Percentiles rank a stretch among this genome's conserved stretches.
Conservation (phyloP, 805 yeast species). For the Nakazawaea ambrosiae region DNA sequence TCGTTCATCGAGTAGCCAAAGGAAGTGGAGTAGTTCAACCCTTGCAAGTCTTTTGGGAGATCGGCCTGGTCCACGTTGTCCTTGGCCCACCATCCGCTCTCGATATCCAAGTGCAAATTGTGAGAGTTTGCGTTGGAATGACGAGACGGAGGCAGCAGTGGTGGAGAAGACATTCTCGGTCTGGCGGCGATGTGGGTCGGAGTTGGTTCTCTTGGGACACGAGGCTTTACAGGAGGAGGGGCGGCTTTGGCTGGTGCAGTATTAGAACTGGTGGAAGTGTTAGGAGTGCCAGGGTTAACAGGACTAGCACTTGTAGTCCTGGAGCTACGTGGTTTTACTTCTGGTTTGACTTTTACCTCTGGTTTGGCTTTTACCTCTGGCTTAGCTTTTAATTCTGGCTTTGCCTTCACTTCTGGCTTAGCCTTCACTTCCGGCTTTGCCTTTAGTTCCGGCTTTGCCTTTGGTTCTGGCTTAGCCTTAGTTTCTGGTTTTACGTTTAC, state of each 20-base stretch:
- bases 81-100: slow-evolving; percentile 39
- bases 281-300: too few species aligned
- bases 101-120: slow-evolving; percentile 30
- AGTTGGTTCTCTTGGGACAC: not conserved
- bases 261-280: too few species aligned
- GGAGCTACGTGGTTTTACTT: too few species aligned
- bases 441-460: not conserved
- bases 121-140: not conserved
- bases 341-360: slow-evolving; percentile 1
- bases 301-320: too few species aligned
- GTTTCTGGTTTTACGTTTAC: not conserved
- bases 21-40: slow-evolving; percentile 26
- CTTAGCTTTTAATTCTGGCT: not conserved
- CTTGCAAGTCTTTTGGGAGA: slow-evolving; percentile 33
- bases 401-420: not conserved
- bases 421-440: not conserved
- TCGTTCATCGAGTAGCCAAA: slow-evolving; percentile 22
- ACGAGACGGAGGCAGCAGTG: not conserved
- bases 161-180: not conserved
- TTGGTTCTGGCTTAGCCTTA: not conserved
- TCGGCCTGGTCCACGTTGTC: slow-evolving; percentile 16
- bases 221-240: not conserved
- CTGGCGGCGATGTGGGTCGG: not conserved
- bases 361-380: slow-evolving; percentile 1
- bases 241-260: too few species aligned